These are phyloP conservation scores for Coccomyxa sp. DNA, from an alignment of 139 green algal genomes.

Conservation along the genomic window DNA sequence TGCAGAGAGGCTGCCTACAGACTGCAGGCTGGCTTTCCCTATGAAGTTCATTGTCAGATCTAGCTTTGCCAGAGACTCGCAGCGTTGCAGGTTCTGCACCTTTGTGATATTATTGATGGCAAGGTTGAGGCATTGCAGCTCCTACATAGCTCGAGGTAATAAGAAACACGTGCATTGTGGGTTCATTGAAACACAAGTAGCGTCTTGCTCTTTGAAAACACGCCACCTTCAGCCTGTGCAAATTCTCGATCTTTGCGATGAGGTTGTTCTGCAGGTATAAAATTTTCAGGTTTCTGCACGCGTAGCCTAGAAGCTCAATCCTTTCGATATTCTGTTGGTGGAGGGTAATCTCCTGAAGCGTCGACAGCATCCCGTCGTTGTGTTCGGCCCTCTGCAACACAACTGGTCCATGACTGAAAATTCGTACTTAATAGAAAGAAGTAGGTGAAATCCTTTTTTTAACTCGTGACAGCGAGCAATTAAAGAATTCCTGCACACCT, in stretches of 20 bases:
- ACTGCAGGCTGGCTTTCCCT: constrained; percentile 38
- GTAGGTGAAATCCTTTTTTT: neutral
- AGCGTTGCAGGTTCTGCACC: constrained; percentile 83
- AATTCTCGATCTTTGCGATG: constrained; percentile 80
- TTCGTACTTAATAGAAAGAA: neutral
- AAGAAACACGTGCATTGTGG: no score
- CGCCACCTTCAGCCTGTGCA: constrained; percentile 81
- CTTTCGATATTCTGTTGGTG: constrained; percentile 86
- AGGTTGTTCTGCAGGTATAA: constrained; percentile 92
- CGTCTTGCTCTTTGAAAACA: neutral
- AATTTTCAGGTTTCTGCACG: constrained; percentile 80
- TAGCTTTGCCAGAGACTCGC: constrained; percentile 83
- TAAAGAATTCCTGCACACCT: constrained; percentile 10
- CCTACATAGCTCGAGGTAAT: constrained; percentile 44
- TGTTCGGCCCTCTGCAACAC: constrained; percentile 72
- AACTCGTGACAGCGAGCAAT: neutral
- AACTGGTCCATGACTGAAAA: neutral
- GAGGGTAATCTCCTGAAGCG: constrained; percentile 82
- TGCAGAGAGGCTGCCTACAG: constrained; percentile 38
- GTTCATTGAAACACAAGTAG: no score
- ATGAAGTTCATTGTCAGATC: constrained; percentile 93
- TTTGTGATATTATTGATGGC: constrained; percentile 88
- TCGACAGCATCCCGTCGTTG: constrained; percentile 81
- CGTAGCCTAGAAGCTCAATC: constrained; percentile 75
- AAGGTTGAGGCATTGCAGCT: constrained; percentile 89